phyloP scores from a whole-genome alignment of 2,329 filamentous ascomycete genomes.

The Diplocarpon rosae region DNA sequence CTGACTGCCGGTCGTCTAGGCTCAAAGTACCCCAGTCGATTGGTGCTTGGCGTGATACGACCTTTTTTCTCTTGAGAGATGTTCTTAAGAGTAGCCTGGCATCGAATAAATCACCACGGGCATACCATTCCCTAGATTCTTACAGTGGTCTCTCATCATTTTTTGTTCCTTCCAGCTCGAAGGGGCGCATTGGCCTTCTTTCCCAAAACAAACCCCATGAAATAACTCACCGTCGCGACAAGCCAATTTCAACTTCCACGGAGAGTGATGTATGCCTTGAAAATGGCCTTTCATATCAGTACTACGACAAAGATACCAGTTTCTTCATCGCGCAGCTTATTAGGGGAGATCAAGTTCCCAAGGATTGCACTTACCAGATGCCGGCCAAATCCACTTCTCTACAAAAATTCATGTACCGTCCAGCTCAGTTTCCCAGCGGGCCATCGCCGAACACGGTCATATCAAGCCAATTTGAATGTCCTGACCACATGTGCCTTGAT shows the following conservation, averaged over 20 bases:
- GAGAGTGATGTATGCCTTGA: conserved; percentile 4
- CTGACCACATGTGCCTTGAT: conserved; percentile 35
- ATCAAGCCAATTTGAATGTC: conserved; percentile 36
- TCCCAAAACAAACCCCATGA: conserved; percentile 7
- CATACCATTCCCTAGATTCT: neutral
- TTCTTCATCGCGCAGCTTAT: neutral
- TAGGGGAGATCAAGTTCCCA: neutral
- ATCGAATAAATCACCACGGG: neutral
- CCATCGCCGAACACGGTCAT: conserved; percentile 30
- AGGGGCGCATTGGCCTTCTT: conserved; percentile 3
- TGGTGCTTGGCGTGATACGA: conserved; percentile 34
- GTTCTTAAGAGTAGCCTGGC: neutral
- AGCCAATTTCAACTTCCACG: neutral
- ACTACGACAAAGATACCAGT: conserved; percentile 2
- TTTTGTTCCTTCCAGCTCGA: neutral
- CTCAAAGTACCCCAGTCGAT: conserved; percentile 32
- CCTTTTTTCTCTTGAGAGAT: conserved; percentile 12
- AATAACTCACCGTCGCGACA: conserved; percentile 1
- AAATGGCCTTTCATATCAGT: conserved; percentile 7
- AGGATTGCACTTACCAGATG: neutral
- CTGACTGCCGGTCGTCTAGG: too few species aligned
- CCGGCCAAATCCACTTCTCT: conserved; percentile 1
- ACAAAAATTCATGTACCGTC: conserved; percentile 1
- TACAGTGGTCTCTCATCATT: conserved; percentile 3
- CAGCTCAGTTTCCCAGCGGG: neutral